Evolutionary conservation across 1,284 basidiomycete species (phyloP), one percentile per base, ranked within the genome.

Genomic region (Termitomyces sp.): DNA sequence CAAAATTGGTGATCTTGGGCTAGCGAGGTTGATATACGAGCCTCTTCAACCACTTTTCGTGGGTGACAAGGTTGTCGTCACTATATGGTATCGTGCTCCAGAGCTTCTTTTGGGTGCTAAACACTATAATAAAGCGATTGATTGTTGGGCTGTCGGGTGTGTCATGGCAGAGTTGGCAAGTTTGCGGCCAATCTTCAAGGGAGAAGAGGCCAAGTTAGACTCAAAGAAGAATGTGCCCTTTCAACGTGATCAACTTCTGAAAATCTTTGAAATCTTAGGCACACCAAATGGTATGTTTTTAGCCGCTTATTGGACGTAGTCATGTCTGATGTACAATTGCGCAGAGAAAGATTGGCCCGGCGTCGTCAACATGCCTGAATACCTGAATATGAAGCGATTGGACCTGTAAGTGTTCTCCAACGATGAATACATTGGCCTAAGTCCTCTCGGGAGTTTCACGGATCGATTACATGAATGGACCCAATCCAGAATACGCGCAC

Each of bases 81-180:
- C 97, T 0, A 98, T 99, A 62, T 99, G 96, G 96, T 99, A 99
- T 65, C 88, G 96, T 43, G 93, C 94, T 2, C 96, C 96, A 0
- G 96, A 99, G 68, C 81, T 98, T 2, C 79, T 98, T 8, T 79
- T 98, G 66, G 96, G 96, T 11, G 92, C 95, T 2, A 91, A 94
- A 56, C 96, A 99, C 68, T 99, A 99, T 69, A 95, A 95, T 50
- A 93, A 93, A 56, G 91, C 94, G 1, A 87, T 99, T 40, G 93
- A 97, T 64, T 85, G 91, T 53, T 97, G 96, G 96, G 93, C 95
- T 5, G 85, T 97, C 2, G 96, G 95, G 0, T 99, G 96, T 66
- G 97, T 99, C 50, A 88, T 96, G 73, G 97, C 95, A 2, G 97
- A 99, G 68, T 73, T 99, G 18, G 81, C 97, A 0, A 94, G 91